Evolutionary conservation across 495 filamentous ascomycete genomes (phyloP), one percentile per base, ranked within the genome.

Genomic region (Penicillium crystallinum): DNA sequence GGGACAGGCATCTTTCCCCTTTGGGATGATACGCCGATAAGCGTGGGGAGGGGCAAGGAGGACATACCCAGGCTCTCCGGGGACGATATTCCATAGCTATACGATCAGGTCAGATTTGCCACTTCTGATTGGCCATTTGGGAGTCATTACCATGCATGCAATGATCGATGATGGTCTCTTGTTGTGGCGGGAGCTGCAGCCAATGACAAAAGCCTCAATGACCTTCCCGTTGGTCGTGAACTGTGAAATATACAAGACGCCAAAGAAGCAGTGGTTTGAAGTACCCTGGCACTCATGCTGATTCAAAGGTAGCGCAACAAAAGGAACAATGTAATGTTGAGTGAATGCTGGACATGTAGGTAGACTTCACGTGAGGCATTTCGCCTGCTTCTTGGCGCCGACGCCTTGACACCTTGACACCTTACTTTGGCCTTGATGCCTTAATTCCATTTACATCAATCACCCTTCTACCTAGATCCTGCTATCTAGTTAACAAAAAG

Each of bases 321-420:
- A 21, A 45, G 4, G 11, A 45, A 22, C 1, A 33, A 4, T 15
- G 41, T 31, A 33, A 7, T 31, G 29, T 31, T 9, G 38, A 27
- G 34, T 46, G 21, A 39, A 22, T 46, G 30, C 56, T 35, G 21
- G 3, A 3, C 23, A 27, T 27, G 18, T 55, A 31, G 5, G 23
- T 55, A 27, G 25, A 30, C 49, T 53, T 55, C 56, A 59, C 45
- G 59, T 53, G 53, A 52, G 9, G 37, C 17, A 36, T 36, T 45
- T 31, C 17, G 29, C 18, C 42, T 21, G 2, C 25, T 33, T 45
- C 42, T 45, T 45, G 42, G 42, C 42, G 18, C 33, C 15, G 29
- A 33, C 42, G 17, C 40, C 40, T 34, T 46, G 34, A 8, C 30
- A 36, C 43, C 17, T 43, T 21, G 15, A 19, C 46, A 23, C 49